phyloP scores from a whole-genome alignment of 352 stramenopile species.

The Phytophthora cajani region DNA sequence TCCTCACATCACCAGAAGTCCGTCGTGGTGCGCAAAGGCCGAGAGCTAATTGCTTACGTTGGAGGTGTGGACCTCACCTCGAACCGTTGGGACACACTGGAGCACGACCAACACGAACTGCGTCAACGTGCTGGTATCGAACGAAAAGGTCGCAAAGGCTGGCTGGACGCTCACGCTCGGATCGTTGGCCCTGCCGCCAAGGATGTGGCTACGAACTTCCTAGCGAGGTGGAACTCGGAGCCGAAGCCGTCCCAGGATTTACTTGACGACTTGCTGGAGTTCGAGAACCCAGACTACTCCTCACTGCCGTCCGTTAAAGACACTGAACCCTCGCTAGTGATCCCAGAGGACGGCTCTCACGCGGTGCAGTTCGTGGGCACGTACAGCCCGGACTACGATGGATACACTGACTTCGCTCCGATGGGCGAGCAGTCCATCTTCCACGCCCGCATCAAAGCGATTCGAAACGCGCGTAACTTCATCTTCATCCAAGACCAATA shows the following conservation, averaged over 20 bases:
- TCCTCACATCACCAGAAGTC: slow-evolving; percentile 70
- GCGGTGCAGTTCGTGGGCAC: slow-evolving; percentile 51
- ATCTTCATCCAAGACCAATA: slow-evolving; percentile 71
- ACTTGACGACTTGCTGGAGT: slow-evolving; percentile 44
- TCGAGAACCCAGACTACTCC: slow-evolving; percentile 41
- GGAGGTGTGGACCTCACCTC: slow-evolving; percentile 53
- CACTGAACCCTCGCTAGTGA: not conserved
- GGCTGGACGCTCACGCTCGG: slow-evolving; percentile 54
- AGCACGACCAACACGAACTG: slow-evolving; percentile 45
- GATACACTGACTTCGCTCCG: slow-evolving; percentile 51
- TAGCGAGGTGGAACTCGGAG: slow-evolving; percentile 57
- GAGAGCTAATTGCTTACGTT: slow-evolving; percentile 40
- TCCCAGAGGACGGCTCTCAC: slow-evolving; percentile 15
- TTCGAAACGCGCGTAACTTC: slow-evolving; percentile 50
- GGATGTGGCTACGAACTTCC: slow-evolving; percentile 63
- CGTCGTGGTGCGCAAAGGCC: slow-evolving; percentile 48
- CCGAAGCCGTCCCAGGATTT: slow-evolving; percentile 31
- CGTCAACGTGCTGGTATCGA: slow-evolving; percentile 37
- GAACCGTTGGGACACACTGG: slow-evolving; percentile 58
- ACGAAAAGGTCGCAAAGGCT: slow-evolving; percentile 38
- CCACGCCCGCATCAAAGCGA: slow-evolving; percentile 52
- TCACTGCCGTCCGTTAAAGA: slow-evolving; percentile 16
- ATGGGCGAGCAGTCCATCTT: slow-evolving; percentile 55
- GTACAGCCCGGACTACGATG: slow-evolving; percentile 26
- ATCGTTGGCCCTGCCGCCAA: slow-evolving; percentile 41